Evolutionary conservation across 768 basidiomycete genomes (phyloP), one percentile per base, ranked within the genome.

Genomic region (Suillus variegatus): DNA sequence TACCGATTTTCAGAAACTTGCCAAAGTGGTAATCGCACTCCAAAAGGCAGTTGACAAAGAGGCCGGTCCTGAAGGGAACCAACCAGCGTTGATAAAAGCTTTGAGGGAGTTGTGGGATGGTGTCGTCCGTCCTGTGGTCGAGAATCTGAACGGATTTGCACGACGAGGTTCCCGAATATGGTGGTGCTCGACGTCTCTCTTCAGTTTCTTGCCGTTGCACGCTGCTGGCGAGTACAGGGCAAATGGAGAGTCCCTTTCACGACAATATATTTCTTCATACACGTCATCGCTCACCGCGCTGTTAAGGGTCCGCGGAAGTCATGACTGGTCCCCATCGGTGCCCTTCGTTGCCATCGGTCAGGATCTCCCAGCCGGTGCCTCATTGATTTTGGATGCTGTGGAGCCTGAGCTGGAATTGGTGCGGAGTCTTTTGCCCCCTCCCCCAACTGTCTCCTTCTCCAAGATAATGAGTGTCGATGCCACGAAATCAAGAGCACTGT

Each of bases 261-360:
- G 22, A n/a, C n/a, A 5, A 0, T 47, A 47, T 2, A 13, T 22
- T 4, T 47, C 47, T 47, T 47, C 58, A 57, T 61, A 41, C 51
- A 66, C 55, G 62, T 60, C 49, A 35, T 68, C 49, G 10, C 52
- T 49, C 22, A 22, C n/a, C 12, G 22, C 47, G 5, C 22, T 49
- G 5, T 22, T 49, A 2, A 49, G 4, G 25, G 67, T 71, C 64
- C 58, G 64, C 38, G n/a, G n/a, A n/a, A 60, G 18, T 25, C 32
- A 36, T 18, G 32, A 18, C 7, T 52, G 13, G 6, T 65, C 35
- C 20, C 1, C 2, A 2, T 36, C 58, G 3, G 28, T 43, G 14
- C 6, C 22, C 1, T 66, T 66, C 40, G 51, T 44, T 46, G 65
- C 65, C 65, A 66, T 66, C 22, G 65, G 61, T 43, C 65, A 66